Base-by-base conservation (phyloP, 1,284 basidiomycete species). In the Moesziomyces parantarcticus region DNA sequence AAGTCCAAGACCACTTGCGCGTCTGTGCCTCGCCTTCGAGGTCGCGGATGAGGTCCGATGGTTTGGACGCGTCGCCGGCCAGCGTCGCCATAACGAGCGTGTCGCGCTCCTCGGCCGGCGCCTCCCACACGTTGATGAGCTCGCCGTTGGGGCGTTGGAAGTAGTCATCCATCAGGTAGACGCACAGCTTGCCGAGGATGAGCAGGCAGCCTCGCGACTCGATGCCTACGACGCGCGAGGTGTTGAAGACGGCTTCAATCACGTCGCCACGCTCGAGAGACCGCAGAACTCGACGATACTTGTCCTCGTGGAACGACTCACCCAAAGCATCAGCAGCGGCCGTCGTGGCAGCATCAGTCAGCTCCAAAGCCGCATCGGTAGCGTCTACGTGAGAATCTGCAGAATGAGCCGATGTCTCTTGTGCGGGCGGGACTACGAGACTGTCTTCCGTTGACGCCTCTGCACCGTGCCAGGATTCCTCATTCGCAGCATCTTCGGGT, bases 151-250 rank as follows among this genome's bases (percentile, higher is more conserved):
- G 89, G 53, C 90, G 91, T 83, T 96, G 92, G 16, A 96, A 91
- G n/a, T 97, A 87, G 7, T 94, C 94, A 78, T 97, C 94, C 16
- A 97, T 86, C 86, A 97, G 91, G 78, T 97, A 97, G 8, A 97
- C 84, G 78, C 94, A 92, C 5, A 89, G 90, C 52, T 88, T 88
- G 18, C 94, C 94, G 25, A 94, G 88, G 50, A 97, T 94, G 23
- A 97, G 86, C 9, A 97, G 86, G 3, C 94, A 93, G 58, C 93
- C 93, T 91, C 78, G 50, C n/a, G 76, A 69, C 43, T 67, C 77
- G 47, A 79, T 77, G 39, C 78, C 77, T 3, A 81, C 69, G 9
- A 81, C 81, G 16, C 81, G 61, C 14, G 79, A 71, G 10, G 74
- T 76, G 61, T 77, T 83, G 68, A 79, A 88, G 2, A 93, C 91